Percentiles rank a stretch among this genome's conserved stretches.
phyloP scores from a whole-genome alignment of 2,329 filamentous ascomycete genomes.

The Lasiodiplodia citricola region DNA sequence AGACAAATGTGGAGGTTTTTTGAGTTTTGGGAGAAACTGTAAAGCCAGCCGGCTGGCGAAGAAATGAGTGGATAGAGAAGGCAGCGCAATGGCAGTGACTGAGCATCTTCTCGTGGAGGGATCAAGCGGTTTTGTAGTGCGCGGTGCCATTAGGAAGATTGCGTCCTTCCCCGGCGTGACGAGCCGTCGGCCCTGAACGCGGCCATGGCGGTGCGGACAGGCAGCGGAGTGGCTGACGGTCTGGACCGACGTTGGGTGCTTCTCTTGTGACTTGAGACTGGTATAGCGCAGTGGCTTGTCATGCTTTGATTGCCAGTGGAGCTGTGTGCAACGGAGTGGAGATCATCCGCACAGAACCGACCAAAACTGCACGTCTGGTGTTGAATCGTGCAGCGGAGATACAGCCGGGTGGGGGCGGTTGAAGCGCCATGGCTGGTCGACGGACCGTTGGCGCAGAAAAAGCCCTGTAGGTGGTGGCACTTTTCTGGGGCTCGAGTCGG shows the following conservation, averaged over 20 bases:
- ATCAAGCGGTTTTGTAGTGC: background rate
- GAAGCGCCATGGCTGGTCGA: background rate
- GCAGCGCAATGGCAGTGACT: background rate
- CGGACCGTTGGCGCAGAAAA: background rate
- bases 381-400: constrained; percentile 9
- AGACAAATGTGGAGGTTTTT: background rate
- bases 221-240: background rate
- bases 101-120: background rate
- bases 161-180: background rate
- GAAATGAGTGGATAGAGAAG: background rate
- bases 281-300: constrained; percentile 2
- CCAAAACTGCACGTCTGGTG: background rate
- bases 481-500: background rate
- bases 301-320: constrained; percentile 6
- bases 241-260: constrained; percentile 5
- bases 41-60: background rate
- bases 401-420: background rate
- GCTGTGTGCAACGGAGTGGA: background rate
- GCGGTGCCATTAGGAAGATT: background rate
- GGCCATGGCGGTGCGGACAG: background rate
- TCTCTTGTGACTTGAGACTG: constrained; percentile 1
- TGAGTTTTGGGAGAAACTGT: background rate
- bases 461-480: background rate
- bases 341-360: background rate
- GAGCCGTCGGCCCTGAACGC: background rate